Percentiles rank a stretch among this genome's conserved stretches.
Evolutionary conservation across 352 stramenopile species (phyloP).

Genomic region (Phytophthora ramorum): DNA sequence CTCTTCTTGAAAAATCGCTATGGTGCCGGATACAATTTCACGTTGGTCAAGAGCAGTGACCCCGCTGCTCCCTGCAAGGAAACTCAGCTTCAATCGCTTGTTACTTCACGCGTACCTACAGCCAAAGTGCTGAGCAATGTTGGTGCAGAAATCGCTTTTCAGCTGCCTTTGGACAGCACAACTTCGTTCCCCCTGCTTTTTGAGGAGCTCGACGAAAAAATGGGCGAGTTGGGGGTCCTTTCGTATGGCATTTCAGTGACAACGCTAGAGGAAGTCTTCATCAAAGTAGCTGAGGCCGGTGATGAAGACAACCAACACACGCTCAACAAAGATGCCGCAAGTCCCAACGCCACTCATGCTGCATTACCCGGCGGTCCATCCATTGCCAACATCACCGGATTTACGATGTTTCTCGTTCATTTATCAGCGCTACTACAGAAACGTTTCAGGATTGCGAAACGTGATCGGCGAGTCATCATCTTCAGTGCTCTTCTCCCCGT

Average conservation of each 20-base stretch:
- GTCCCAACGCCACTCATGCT: not conserved
- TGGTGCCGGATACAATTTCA: conserved; percentile 68
- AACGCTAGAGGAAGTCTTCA: conserved; percentile 91
- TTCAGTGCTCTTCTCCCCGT: conserved; percentile 81
- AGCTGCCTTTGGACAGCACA: conserved; percentile 68
- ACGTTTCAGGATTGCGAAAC: conserved; percentile 88
- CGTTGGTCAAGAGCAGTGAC: conserved; percentile 55
- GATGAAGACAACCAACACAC: conserved; percentile 66
- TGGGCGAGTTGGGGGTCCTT: conserved; percentile 48
- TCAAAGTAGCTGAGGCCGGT: conserved; percentile 82
- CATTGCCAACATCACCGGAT: conserved; percentile 35
- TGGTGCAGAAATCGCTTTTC: conserved; percentile 80
- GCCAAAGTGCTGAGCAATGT: conserved; percentile 81
- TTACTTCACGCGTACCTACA: conserved; percentile 43
- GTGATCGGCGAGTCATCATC: conserved; percentile 92
- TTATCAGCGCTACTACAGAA: conserved; percentile 91
- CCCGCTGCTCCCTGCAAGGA: conserved; percentile 25
- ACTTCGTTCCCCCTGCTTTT: conserved; percentile 74
- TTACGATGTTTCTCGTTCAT: conserved; percentile 83
- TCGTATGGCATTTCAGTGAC: conserved; percentile 92
- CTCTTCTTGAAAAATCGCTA: conserved; percentile 83
- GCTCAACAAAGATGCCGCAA: conserved; percentile 42
- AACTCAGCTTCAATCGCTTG: conserved; percentile 46
- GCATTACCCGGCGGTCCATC: conserved; percentile 8
- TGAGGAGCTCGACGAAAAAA: conserved; percentile 58